Evolutionary conservation across 352 stramenopile species (phyloP).

Genomic region (Pythium sukuiense): DNA sequence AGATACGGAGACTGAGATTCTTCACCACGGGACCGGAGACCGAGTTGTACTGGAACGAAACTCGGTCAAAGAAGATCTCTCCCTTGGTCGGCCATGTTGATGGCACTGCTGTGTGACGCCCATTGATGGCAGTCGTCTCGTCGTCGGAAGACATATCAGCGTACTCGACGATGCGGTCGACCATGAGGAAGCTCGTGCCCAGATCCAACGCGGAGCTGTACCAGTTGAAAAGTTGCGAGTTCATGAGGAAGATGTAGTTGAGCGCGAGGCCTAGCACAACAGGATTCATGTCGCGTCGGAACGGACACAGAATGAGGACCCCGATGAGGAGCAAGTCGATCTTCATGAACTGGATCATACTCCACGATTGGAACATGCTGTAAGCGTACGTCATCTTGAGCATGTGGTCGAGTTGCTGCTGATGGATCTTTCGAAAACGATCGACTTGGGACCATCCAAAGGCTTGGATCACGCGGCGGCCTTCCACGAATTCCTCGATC

Average conservation of each 20-base stretch:
- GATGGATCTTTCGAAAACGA: conserved; percentile 18
- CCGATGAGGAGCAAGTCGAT: conserved; percentile 24
- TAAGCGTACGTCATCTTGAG: conserved; percentile 21
- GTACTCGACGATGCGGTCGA: conserved; percentile 28
- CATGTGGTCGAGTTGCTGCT: conserved; percentile 24
- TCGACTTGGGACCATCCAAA: conserved; percentile 19
- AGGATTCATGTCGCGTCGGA: conserved; percentile 28
- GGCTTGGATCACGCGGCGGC: conserved; percentile 23
- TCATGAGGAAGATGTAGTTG: conserved; percentile 51
- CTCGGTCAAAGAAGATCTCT: conserved; percentile 31
- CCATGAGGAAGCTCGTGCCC: conserved; percentile 34
- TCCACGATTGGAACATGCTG: conserved; percentile 24
- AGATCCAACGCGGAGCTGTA: conserved; percentile 57
- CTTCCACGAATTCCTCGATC: conserved; percentile 28
- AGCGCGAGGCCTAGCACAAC: conserved; percentile 72
- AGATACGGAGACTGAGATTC: conserved; percentile 47
- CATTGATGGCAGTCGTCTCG: conserved; percentile 26
- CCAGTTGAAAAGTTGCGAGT: conserved; percentile 28
- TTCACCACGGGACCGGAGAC: conserved; percentile 10
- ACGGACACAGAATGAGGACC: conserved; percentile 20
- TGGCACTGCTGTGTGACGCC: background rate
- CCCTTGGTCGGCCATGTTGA: conserved; percentile 11
- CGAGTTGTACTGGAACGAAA: conserved; percentile 27
- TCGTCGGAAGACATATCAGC: conserved; percentile 10
- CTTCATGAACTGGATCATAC: conserved; percentile 24